Evolutionary conservation across 345 rosid species (phyloP), one percentile per base, ranked within the genome.

Genomic region (Eucalyptus leucophloia): DNA sequence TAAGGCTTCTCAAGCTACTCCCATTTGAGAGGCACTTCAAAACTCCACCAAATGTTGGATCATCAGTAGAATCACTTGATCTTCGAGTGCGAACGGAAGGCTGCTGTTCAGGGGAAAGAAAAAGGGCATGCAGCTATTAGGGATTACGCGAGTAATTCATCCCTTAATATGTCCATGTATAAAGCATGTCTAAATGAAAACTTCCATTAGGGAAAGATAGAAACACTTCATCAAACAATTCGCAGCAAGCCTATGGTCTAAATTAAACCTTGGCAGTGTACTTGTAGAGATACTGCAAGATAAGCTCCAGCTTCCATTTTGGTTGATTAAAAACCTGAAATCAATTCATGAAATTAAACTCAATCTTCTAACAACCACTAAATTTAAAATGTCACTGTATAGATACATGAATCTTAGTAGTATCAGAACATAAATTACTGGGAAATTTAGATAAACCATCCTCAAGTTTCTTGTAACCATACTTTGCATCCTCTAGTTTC

Each of bases 271-370:
- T 96, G 42, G 95, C 88, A 50, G 89, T 91, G 91, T 97, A 98
- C 91, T 96, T 98, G 49, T 86, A 86, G 54, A 97, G 92, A 87
- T 95, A 98, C 90, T 92, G 98, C 92, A 93, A 89, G 77, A 96
- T 91, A 50, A 98, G 92, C 92, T 94, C 98, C 88, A 95, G 93
- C 94, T 98, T 98, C 99, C 98, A 95, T 90, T 94, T 97, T 72
- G 97, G 96, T 87, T 96, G 93, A 51, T 91, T 89, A 87, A 97
- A 96, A 49, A 91, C 94, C 98, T 97, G 96, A 88, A 92, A 86
- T 87, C n/a, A 45, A 89, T 77, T 77, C 16, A 21, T 40, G 85
- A 77, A 23, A 77, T 77, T 37, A 21, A 72, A 21, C 47, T 37
- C 82, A 37, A 34, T 72, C 26, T 72, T 37, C 28, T 37, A 37